Base-by-base conservation (phyloP, 495 filamentous ascomycete species). In the Amniculicola lignicola region DNA sequence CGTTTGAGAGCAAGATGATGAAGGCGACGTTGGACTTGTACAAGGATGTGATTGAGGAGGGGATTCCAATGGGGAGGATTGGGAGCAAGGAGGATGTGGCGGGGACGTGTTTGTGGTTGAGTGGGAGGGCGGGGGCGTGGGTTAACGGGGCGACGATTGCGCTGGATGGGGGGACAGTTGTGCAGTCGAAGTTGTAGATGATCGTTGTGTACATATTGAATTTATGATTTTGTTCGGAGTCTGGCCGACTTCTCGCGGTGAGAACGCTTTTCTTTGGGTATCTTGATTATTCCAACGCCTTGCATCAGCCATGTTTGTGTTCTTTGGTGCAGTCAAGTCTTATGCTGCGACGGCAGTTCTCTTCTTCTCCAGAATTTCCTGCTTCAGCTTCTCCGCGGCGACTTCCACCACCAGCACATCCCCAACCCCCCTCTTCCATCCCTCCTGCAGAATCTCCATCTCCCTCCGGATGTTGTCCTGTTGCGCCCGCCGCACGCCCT, bases 1-100 rank as follows among this genome's bases (percentile, higher is more conserved):
- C 87, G 12, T 92, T 92, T 61, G 75, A 88, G 65, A 86, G 81
- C 54, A 89, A 88, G 72, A 92, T 90, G 87, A 90, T 89, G 87
- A 81, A 80, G 10, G 82, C 78, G 35, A 88, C 85, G 35, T 68
- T 90, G 47, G 70, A 81, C 54, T 65, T 72, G 4, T 79, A 80
- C 54, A 77, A 78, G 36, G 84, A 88, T 11, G 65, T 68, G 23
- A 87, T 93, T 62, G 77, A 80, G 68, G 69, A 59, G 0, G 78
- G 75, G 11, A 81, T 86, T 51, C 88, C 88, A n/a, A 65, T 89
- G 54, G 79, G 80, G 4, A 75, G 88, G 19, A 87, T 90, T 48
- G 88, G 88, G 6, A 77, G 71, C 21, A 81, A 86, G 0, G 68
- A 81, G 59, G 88, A 93, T 65, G 82, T 89, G 4, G 88, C 86